Conservation (phyloP, 1,284 basidiomycete species). For the Irpex rosettiformis region DNA sequence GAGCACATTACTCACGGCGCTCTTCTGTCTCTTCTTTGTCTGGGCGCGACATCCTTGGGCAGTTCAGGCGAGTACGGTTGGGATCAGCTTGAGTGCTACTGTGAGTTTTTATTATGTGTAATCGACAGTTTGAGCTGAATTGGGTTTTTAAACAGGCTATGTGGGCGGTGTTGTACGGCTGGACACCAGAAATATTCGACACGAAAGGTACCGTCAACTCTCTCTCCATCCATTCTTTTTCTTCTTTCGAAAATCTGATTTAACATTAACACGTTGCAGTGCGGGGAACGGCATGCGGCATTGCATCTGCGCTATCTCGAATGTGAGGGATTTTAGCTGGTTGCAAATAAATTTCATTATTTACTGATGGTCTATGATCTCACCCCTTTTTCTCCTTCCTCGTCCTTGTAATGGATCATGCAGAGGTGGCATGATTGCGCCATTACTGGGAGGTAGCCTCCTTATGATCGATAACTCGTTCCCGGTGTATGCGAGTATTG, state of each 20-base stretch:
- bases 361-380: not conserved
- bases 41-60: constrained; percentile 57
- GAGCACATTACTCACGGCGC: constrained; percentile 78
- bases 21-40: constrained; percentile 77
- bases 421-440: constrained; percentile 90
- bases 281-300: constrained; percentile 88
- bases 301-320: constrained; percentile 85
- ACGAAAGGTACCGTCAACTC: constrained; percentile 54
- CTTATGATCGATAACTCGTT: constrained; percentile 69
- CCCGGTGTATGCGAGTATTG: constrained; percentile 78
- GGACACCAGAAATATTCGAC: constrained; percentile 89
- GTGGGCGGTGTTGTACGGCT: constrained; percentile 89
- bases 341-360: not conserved
- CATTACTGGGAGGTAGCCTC: constrained; percentile 80
- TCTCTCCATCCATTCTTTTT: not conserved
- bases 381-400: not conserved
- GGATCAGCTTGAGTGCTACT: constrained; percentile 80
- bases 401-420: too few species aligned
- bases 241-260: not conserved
- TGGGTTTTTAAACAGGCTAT: constrained; percentile 57
- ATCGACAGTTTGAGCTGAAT: not conserved
- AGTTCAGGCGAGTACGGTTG: constrained; percentile 74
- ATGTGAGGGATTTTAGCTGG: constrained; percentile 50
- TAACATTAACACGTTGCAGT: constrained; percentile 38
- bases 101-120: constrained; percentile 35